Evolutionary conservation across 768 basidiomycete genomes (phyloP).

Genomic region (Wakefieldia striispora): DNA sequence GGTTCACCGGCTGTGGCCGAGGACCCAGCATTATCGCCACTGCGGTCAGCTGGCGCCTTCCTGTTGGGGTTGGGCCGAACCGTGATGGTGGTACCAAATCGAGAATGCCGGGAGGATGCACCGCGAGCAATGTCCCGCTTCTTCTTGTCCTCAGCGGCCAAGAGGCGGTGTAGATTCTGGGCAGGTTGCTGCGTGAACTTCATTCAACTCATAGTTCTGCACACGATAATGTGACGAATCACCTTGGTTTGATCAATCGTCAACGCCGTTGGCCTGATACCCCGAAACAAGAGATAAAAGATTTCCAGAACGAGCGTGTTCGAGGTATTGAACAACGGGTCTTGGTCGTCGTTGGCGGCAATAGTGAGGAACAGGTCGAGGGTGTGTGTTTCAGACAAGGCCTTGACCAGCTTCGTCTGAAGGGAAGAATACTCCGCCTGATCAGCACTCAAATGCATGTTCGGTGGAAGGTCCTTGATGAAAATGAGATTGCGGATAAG

Average conservation of each 20-base stretch:
- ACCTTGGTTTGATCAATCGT: conserved; percentile 67
- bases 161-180: conserved; percentile 67
- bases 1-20: conserved; percentile 19
- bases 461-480: conserved; percentile 81
- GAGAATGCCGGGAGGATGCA: conserved; percentile 80
- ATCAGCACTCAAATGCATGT: conserved; percentile 70
- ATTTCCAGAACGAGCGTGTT: conserved; percentile 93
- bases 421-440: conserved; percentile 75
- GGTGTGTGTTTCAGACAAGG: conserved; percentile 68
- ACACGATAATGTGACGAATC: conserved; percentile 4
- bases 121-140: conserved; percentile 55
- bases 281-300: conserved; percentile 85
- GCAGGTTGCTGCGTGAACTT: conserved; percentile 54
- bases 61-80: conserved; percentile 68
- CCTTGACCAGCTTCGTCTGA: conserved; percentile 73
- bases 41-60: conserved; percentile 24
- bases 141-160: conserved; percentile 70
- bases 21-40: conserved; percentile 24
- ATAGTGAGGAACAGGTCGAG: conserved; percentile 82
- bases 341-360: conserved; percentile 71
- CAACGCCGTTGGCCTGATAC: conserved; percentile 62
- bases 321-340: conserved; percentile 79
- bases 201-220: conserved; percentile 9
- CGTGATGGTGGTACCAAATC: conserved; percentile 93
- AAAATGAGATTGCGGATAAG: conserved; percentile 92